These are phyloP conservation scores for Sporothrix protearum DNA, from an alignment of 2,329 filamentous ascomycete genomes.

Conservation along the genomic window DNA sequence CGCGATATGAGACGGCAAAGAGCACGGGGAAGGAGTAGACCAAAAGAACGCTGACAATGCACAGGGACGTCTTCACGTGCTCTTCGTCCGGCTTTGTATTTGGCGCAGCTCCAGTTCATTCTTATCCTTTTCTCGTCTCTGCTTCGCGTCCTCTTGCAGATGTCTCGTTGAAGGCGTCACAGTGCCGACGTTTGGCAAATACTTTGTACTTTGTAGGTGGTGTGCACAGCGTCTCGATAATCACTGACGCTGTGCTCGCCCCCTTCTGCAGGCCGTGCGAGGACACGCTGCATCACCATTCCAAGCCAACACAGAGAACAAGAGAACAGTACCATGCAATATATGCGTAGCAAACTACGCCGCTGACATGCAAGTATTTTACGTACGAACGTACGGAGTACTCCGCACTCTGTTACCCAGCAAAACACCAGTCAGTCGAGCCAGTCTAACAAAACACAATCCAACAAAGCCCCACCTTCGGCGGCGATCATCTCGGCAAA, in stretches of 20 bases:
- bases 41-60: background rate
- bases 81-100: background rate
- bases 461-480: slow-evolving; percentile 14
- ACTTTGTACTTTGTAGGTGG: no score
- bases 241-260: background rate
- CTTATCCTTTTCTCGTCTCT: background rate
- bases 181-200: background rate
- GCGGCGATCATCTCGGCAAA: slow-evolving; percentile 1
- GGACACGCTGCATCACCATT: no score
- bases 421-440: background rate
- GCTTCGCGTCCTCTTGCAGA: background rate
- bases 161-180: no score
- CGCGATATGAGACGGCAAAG: background rate
- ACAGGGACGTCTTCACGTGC: no score
- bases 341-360: no score
- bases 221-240: background rate
- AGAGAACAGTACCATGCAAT: no score
- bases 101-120: no score
- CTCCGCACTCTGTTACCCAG: background rate
- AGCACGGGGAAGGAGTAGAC: background rate
- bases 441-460: background rate
- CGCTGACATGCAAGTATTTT: background rate
- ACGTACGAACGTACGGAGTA: no score
- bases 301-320: no score
- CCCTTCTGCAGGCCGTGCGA: background rate